Base-by-base conservation (phyloP, 192 early-diverging fungal genomes). In the Piromyces finnis region DNA sequence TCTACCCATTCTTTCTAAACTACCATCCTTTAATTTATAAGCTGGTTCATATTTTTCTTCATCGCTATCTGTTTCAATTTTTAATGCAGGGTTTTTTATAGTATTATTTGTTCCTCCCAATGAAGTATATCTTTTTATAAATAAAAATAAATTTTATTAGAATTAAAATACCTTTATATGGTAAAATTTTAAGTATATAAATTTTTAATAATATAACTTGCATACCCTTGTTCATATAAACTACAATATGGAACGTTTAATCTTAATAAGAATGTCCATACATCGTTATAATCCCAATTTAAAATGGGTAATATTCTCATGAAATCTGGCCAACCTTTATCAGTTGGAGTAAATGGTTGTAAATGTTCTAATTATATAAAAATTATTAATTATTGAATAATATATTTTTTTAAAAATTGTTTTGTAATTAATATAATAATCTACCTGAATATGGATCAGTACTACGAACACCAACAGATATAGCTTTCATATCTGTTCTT, bases 101-200 rank as follows among this genome's bases (percentile, higher is more conserved):
- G 97, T 98, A 79, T 95, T 91, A 79, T 93, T 88, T 28, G 90
- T 90, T 35, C 93, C 90, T 28, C 97, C 97, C 39, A 98, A 85
- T 28, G 96, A 97, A 13, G 97, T 98, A 82, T 97, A 98, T 22
- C 94, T 35, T n/a, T n/a, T n/a, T n/a, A n/a, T n/a, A n/a, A n/a
- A n/a, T n/a, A n/a, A n/a, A n/a, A n/a, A n/a, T n/a, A n/a, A n/a
- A n/a, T n/a, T n/a, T n/a, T n/a, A n/a, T n/a, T n/a, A n/a, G n/a
- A n/a, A n/a, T n/a, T n/a, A n/a, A n/a, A n/a, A n/a, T n/a, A n/a
- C n/a, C n/a, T n/a, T n/a, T n/a, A n/a, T n/a, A n/a, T n/a, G n/a
- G n/a, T n/a, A n/a, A n/a, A n/a, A n/a, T n/a, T n/a, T n/a, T n/a
- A n/a, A n/a, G n/a, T n/a, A n/a, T n/a, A n/a, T n/a, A n/a, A n/a